Conservation (phyloP, 345 rosid species). For the Toxicodendron radicans region DNA sequence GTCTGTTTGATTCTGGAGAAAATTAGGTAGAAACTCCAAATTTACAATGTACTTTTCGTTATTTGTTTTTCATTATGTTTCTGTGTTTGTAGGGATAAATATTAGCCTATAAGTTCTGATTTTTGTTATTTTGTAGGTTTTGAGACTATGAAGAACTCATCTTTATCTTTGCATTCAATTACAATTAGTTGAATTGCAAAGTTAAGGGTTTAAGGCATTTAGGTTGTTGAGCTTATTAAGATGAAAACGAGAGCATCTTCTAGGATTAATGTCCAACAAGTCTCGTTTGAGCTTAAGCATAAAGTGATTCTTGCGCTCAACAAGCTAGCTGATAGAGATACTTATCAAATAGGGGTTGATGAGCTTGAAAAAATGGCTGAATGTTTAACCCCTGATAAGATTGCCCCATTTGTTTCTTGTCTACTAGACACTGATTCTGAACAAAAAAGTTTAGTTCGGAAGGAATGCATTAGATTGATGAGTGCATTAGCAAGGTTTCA, state of each 20-base stretch:
- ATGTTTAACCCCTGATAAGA: conserved; percentile 49
- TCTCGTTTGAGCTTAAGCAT: conserved; percentile 63
- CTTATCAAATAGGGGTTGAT: conserved; percentile 71
- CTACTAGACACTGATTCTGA: conserved; percentile 73
- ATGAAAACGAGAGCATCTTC: conserved; percentile 56
- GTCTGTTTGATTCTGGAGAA: too few species aligned
- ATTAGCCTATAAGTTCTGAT: not conserved
- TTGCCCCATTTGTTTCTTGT: conserved; percentile 76
- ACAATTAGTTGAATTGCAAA: not conserved
- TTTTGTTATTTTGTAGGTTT: conserved; percentile 1
- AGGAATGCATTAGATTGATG: conserved; percentile 71
- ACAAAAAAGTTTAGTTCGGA: conserved; percentile 64
- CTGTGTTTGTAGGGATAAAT: not conserved
- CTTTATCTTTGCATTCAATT: not conserved
- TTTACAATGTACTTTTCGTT: not conserved
- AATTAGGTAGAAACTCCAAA: too few species aligned
- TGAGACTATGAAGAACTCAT: not conserved
- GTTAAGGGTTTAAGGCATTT: not conserved
- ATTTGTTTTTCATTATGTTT: not conserved
- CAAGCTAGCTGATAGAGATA: conserved; percentile 91
- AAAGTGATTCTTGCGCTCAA: conserved; percentile 69
- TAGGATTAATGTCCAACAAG: conserved; percentile 49
- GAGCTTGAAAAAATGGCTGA: conserved; percentile 79
- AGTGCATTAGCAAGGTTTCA: conserved; percentile 62
- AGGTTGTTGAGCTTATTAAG: not conserved